These are phyloP conservation scores for Fraxinus greggii DNA, from an alignment of 305 asterid species.

Conservation along the genomic window DNA sequence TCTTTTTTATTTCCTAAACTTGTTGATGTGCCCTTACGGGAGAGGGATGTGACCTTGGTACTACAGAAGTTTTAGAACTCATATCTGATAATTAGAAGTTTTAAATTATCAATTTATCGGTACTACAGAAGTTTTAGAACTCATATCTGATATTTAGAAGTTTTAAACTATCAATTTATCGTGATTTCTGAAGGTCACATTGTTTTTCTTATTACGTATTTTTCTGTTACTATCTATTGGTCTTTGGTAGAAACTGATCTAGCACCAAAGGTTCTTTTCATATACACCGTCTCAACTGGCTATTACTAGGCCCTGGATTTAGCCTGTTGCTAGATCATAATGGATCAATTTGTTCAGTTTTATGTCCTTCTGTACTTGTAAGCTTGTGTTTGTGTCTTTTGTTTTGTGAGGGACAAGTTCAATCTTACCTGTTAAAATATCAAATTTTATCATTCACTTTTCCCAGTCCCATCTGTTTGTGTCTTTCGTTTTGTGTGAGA, in stretches of 20 bases:
- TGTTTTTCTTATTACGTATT: not conserved
- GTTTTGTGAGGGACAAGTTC: not conserved
- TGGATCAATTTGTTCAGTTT: not conserved
- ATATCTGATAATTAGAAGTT: not conserved
- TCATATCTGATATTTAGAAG: not conserved
- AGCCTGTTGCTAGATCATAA: not conserved
- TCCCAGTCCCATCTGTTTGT: too few relatives aligned
- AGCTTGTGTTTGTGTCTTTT: not conserved
- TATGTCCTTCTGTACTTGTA: not conserved
- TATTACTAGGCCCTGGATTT: not conserved
- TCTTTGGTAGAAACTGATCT: not conserved
- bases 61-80: slow-evolving; percentile 3
- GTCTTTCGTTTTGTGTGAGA: not conserved
- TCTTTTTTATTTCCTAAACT: not conserved
- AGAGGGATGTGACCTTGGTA: not conserved
- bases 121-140: not conserved
- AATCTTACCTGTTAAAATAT: too few relatives aligned
- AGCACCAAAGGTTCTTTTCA: not conserved
- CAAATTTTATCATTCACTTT: not conserved
- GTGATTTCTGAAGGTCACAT: not conserved
- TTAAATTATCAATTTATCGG: not conserved
- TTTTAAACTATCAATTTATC: not conserved
- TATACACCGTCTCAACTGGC: not conserved
- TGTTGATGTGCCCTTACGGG: not conserved
- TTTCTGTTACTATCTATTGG: not conserved